Conservation (phyloP, 106 monocot genomes). For the Allium cepa region DNA sequence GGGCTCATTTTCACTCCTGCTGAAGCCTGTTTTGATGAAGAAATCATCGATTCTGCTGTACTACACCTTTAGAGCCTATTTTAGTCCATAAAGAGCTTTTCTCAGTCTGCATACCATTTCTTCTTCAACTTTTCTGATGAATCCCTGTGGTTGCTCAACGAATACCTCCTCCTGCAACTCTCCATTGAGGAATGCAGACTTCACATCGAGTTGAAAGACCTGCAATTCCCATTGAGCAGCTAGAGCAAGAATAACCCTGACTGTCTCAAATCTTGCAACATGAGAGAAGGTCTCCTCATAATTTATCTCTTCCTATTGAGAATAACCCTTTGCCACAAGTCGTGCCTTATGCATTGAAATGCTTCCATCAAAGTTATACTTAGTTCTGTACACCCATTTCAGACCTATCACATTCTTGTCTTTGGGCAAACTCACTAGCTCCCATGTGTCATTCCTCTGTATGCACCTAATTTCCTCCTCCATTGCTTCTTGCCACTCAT, state of each 20-base stretch:
- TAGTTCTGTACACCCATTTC: conserved; percentile 3
- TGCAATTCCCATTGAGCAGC: conserved; percentile 2
- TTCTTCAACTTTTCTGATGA: not conserved
- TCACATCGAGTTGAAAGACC: conserved; percentile 1
- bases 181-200: conserved; percentile 7
- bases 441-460: conserved; percentile 3
- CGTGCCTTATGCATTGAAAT: not conserved
- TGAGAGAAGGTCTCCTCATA: not conserved
- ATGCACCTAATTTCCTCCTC: not conserved
- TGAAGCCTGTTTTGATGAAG: not conserved
- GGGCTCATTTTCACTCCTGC: not conserved
- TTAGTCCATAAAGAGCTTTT: conserved; percentile 1
- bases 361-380: conserved; percentile 1
- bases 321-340: not conserved
- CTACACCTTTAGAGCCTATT: not conserved
- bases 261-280: not conserved
- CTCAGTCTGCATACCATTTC: not conserved
- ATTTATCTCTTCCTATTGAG: not conserved
- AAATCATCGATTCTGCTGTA: not conserved
- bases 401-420: not conserved
- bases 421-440: not conserved
- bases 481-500: not conserved
- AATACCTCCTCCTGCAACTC: not conserved
- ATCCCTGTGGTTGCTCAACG: conserved; percentile 1
- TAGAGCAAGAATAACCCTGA: not conserved